Conservation (phyloP, 768 basidiomycete genomes). For the Hygrophoropsis aurantiaca region DNA sequence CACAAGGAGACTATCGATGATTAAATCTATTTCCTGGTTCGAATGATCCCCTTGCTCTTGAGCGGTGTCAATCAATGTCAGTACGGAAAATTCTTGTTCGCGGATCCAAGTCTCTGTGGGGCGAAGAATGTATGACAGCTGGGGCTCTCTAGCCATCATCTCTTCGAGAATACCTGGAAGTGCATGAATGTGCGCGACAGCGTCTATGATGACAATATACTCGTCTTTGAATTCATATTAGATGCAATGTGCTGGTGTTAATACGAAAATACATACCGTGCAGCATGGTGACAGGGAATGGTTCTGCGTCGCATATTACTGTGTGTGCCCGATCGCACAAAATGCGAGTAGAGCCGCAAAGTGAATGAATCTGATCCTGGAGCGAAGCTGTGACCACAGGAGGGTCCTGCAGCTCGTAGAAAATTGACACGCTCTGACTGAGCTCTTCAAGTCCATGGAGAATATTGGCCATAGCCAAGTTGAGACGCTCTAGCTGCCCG, state of each 20-base stretch:
- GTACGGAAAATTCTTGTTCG: constrained; percentile 16
- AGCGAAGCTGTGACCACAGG: constrained; percentile 19
- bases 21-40: constrained; percentile 23
- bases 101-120: constrained; percentile 29
- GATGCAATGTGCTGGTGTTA: neutral
- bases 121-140: constrained; percentile 24
- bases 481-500: constrained; percentile 16
- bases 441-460: constrained; percentile 38
- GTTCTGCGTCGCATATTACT: constrained; percentile 18
- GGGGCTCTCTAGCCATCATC: constrained; percentile 27
- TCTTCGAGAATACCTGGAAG: constrained; percentile 24
- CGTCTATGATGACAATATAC: constrained; percentile 26
- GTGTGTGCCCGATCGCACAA: constrained; percentile 27
- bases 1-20: constrained; percentile 67
- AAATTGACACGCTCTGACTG: constrained; percentile 30
- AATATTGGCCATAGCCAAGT: constrained; percentile 13
- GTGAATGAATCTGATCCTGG: constrained; percentile 23
- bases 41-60: constrained; percentile 14
- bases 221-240: constrained; percentile 32
- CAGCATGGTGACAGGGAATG: constrained; percentile 33
- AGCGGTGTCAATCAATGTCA: neutral
- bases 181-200: constrained; percentile 19
- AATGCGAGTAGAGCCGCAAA: constrained; percentile 21
- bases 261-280: constrained; percentile 29
- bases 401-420: constrained; percentile 32